Evolutionary conservation across 2,329 filamentous ascomycete genomes (phyloP), one percentile per base, ranked within the genome.

Genomic region (Plectosphaerella sp.): DNA sequence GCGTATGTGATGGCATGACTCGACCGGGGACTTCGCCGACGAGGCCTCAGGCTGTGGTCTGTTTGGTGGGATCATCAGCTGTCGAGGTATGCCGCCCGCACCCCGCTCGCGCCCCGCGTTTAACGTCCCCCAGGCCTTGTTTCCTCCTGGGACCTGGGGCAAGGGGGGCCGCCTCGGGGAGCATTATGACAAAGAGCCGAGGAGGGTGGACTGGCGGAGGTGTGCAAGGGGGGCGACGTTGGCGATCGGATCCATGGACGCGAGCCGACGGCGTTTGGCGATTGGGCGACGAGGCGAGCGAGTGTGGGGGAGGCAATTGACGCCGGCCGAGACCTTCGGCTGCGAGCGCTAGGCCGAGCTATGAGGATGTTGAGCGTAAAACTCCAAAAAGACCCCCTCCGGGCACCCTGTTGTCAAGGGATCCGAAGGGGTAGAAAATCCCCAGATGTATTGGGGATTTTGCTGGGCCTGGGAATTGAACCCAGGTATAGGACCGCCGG

Each of bases 201-300:
- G 41, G 41, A 18, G 16, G n/a, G 41, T 12, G 16, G 15, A n/a
- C 41, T 43, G 41, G n/a, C 8, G n/a, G 16, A 43, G n/a, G n/a
- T 22, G 16, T n/a, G 41, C 41, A 6, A 20, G 41, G 37, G 37
- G 22, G 22, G 5, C 5, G 5, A 18, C 15, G 41, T 24, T 25
- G 47, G 35, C 36, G 35, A 39, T 48, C 47, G 47, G 47, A 37
- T 37, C 35, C 47, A 22, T 24, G 36, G 22, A 41, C 8, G 47
- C 47, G 47, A 48, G 47, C 47, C 47, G 47, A 48, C 20, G 18
- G 47, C 20, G 20, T 15, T 15, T 37, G 20, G 47, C 47, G 47
- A 48, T 48, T 48, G 47, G 47, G 18, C 25, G 35, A 48, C 37
- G 37, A n/a, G 37, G 41, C n/a, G 41, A 18, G 3, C 37, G 37